Base-by-base conservation (phyloP, 2,329 filamentous ascomycete genomes). In the Myriosclerotinia duriaeana region DNA sequence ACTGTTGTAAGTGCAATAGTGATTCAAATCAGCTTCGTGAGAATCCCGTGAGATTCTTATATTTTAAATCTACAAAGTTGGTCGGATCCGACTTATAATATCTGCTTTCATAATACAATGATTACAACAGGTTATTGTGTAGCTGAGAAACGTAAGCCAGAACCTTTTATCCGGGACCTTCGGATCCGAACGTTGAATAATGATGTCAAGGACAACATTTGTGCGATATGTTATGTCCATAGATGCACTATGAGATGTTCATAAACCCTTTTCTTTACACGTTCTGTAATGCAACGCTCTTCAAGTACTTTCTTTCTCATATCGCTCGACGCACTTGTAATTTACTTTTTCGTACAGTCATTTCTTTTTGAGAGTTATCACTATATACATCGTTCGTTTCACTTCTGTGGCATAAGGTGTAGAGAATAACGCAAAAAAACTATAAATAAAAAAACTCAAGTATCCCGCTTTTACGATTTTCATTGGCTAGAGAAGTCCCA, bases 81-180 rank as follows among this genome's bases (percentile, higher is more conserved):
- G n/a, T 50, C 58, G 58, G 58, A 50, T 26, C 58, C 58, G 58
- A 30, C 58, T 38, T 50, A 38, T 50, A 12, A 11, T 50, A 12
- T 36, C 14, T 50, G 14, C 14, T 60, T 14, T 60, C 14, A 50
- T 26, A 8, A 48, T 11, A 60, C 56, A 48, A 17, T 48, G 6
- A 60, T 38, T 48, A 48, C 42, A 60, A 26, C 48, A 36, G 2
- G 20, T 36, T 48, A 50, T 14, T 34, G n/a, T 5, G 26, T n/a
- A 50, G 58, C 58, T 60, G 58, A 26, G 30, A 50, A 50, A 50
- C 30, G 58, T 60, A 50, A 60, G 44, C 44, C 44, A 60, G 44
- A 60, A 38, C n/a, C 8, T 48, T 50, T 17, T 38, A 7, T 50
- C 58, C 58, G 20, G 20, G 1, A 38, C 7, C 22, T 60, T 60